phyloP scores from a whole-genome alignment of 768 basidiomycete genomes.

The Tylopilus plumbeoviolaceoides region DNA sequence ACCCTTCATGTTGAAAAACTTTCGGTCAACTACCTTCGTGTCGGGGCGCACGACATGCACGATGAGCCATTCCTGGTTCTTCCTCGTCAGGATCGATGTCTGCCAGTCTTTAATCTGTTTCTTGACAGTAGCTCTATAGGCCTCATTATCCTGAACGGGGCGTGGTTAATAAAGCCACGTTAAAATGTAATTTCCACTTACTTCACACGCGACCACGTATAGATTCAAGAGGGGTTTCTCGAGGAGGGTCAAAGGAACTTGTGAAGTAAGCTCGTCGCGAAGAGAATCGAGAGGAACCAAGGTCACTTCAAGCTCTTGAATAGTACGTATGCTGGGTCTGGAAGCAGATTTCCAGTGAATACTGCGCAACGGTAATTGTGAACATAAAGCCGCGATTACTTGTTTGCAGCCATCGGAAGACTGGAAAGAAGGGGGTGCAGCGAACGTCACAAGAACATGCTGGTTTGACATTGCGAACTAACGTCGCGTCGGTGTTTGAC shows the following conservation, averaged over 20 bases:
- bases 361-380: conserved; percentile 80
- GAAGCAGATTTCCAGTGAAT: conserved; percentile 88
- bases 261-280: conserved; percentile 71
- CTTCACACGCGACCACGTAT: conserved; percentile 87
- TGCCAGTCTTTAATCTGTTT: conserved; percentile 96
- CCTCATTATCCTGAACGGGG: conserved; percentile 51
- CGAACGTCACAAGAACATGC: conserved; percentile 64
- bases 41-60: conserved; percentile 81
- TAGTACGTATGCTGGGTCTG: conserved; percentile 71
- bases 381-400: conserved; percentile 56
- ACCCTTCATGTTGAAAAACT: conserved; percentile 80
- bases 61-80: conserved; percentile 92
- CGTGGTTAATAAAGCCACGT: conserved; percentile 7
- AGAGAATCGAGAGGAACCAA: conserved; percentile 64
- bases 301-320: conserved; percentile 82
- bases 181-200: conserved; percentile 32
- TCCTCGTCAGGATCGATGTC: conserved; percentile 53
- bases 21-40: conserved; percentile 50
- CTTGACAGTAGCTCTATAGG: conserved; percentile 71
- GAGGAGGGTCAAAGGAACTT: conserved; percentile 71
- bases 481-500: neutral
- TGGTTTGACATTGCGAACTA: conserved; percentile 35
- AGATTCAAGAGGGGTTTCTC: conserved; percentile 87
- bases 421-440: conserved; percentile 58
- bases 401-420: conserved; percentile 73